Evolutionary conservation across 805 yeast species (phyloP), one percentile per base, ranked within the genome.

Genomic region (Candida xyloterini): DNA sequence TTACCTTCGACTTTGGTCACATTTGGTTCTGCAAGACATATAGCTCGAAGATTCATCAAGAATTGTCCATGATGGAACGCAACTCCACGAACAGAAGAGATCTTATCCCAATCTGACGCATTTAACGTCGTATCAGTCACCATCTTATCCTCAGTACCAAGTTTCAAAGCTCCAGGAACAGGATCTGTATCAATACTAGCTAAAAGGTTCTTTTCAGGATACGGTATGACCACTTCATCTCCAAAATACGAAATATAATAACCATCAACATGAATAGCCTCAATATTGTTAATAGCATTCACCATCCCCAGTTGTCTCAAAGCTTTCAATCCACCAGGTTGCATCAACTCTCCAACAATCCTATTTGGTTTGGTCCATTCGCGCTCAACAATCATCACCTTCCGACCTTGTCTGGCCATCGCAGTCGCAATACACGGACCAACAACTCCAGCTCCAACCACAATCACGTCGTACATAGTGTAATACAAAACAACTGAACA

Each of bases 391-490:
- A 84, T 71, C 37, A 84, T 62, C 7, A 93, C 97, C 36, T 74
- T 73, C 50, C 95, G 74, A 23, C 98, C 98, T 56, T 86, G 95
- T 52, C 91, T 74, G 1, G 96, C 98, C 40, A 93, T 66, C 3
- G 85, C 89, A 1, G 89, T 84, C 30, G 97, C 97, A 14, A 91
- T 72, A 40, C 91, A 81, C 2, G 99, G 96, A 1, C 99, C 99
- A 16, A 88, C 82, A 15, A 91, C 95, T 40, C 99, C 99, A n/a
- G 98, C 97, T n/a, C 99, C 99, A 27, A 93, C 79, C 18, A 93
- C 84, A 29, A 91, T 80, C 35, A 82, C 91, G 57, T 93, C 99
- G 63, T 78, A 88, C 27, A 39, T 39, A 20, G 10, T 6, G 15
- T 10, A 18, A 16, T 13, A 10, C 15, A 6, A 21, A 22, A 34